These are phyloP conservation scores for Penicillium herquei DNA, from an alignment of 495 filamentous ascomycete genomes.

Conservation along the genomic window DNA sequence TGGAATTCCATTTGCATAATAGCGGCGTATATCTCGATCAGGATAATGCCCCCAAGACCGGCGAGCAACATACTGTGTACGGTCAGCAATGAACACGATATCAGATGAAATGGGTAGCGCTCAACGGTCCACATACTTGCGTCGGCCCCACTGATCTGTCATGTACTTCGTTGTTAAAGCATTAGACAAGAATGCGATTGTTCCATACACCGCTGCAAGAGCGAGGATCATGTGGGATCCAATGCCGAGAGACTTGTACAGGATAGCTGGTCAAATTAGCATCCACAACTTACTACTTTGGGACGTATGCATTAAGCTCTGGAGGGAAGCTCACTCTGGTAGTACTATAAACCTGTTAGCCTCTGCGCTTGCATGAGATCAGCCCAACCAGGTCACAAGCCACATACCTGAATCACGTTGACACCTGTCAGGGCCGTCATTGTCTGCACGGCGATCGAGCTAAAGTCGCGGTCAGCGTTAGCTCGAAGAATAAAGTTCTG, in stretches of 20 bases:
- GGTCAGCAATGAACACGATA: not conserved
- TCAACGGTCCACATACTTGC: constrained; percentile 39
- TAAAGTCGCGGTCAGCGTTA: constrained; percentile 11
- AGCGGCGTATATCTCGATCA: constrained; percentile 58
- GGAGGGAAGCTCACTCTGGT: constrained; percentile 42
- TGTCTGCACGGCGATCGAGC: constrained; percentile 57
- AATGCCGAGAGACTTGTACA: constrained; percentile 58
- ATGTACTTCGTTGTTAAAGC: constrained; percentile 50
- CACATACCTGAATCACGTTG: constrained; percentile 53
- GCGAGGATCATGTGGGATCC: constrained; percentile 49
- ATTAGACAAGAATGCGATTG: constrained; percentile 53
- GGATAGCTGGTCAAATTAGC: constrained; percentile 34
- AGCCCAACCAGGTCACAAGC: not conserved
- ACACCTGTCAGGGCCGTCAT: constrained; percentile 58
- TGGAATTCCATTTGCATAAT: constrained; percentile 59
- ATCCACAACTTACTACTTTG: not conserved
- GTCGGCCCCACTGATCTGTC: constrained; percentile 60
- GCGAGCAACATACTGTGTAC: constrained; percentile 49
- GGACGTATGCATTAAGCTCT: no score
- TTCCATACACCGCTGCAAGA: constrained; percentile 56
- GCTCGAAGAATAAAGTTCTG: no score
- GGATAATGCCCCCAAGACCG: constrained; percentile 47
- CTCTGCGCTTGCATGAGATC: not conserved
- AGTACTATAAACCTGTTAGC: constrained; percentile 38
- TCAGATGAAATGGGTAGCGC: not conserved